Percentiles rank a stretch among this genome's conserved stretches.
Conservation (phyloP, 352 stramenopile genomes). For the Phytophthora cactorum region DNA sequence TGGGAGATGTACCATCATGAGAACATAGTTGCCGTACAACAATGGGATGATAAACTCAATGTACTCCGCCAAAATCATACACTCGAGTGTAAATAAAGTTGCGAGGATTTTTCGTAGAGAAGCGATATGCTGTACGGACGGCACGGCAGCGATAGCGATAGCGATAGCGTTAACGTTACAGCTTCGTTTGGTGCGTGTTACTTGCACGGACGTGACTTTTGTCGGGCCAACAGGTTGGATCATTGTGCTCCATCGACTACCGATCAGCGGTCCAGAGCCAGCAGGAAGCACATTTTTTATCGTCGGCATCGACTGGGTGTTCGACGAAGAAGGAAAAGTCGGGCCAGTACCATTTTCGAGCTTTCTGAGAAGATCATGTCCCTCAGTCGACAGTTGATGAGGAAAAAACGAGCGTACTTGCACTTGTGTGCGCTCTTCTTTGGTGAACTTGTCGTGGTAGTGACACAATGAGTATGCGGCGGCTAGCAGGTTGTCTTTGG, state of each 20-base stretch:
- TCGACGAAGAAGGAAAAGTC: slow-evolving; percentile 1
- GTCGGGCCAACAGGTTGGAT: background rate
- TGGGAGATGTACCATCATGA: slow-evolving; percentile 35
- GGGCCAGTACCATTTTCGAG: slow-evolving; percentile 3
- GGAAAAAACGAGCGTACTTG: slow-evolving; percentile 17
- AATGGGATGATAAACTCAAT: slow-evolving; percentile 46
- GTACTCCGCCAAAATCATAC: slow-evolving; percentile 46
- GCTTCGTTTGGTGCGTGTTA: background rate
- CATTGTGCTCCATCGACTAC: slow-evolving; percentile 3
- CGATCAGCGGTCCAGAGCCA: background rate
- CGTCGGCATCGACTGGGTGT: slow-evolving; percentile 26
- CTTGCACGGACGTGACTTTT: background rate
- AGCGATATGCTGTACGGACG: slow-evolving; percentile 19
- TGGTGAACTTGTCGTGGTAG: slow-evolving; percentile 16
- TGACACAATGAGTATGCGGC: slow-evolving; percentile 15
- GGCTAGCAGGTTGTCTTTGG: background rate
- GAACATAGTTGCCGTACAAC: slow-evolving; percentile 35
- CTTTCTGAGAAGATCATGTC: slow-evolving; percentile 2
- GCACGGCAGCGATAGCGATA: background rate
- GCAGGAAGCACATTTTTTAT: background rate
- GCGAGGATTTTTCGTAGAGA: slow-evolving; percentile 21
- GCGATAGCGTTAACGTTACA: background rate
- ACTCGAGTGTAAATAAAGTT: slow-evolving; percentile 45
- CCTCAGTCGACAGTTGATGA: slow-evolving; percentile 4
- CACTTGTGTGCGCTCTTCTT: slow-evolving; percentile 17